These are phyloP conservation scores for Cucurbita ficifolia DNA, from an alignment of 306 rosid species.

Conservation along the genomic window DNA sequence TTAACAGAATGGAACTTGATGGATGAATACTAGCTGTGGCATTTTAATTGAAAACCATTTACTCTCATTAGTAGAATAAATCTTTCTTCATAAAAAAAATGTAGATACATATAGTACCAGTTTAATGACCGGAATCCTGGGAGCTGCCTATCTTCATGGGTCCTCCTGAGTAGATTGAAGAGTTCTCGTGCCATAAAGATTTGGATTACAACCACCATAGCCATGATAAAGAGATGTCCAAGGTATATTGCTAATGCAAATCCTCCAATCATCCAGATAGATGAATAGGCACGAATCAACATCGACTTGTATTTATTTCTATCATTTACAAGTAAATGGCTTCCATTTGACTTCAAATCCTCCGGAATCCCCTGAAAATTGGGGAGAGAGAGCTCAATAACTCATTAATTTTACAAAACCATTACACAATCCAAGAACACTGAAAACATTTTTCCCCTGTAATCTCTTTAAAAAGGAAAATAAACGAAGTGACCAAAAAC, in stretches of 20 bases:
- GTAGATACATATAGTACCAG: conserved; percentile 33
- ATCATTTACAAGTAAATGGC: conserved; percentile 63
- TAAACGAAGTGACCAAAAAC: not conserved
- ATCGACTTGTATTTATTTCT: conserved; percentile 75
- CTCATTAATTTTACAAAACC: not conserved
- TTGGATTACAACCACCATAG: conserved; percentile 92
- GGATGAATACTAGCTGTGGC: conserved; percentile 11
- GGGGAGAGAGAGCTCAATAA: conserved; percentile 4
- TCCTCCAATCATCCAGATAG: conserved; percentile 97
- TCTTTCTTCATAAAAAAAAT: not conserved
- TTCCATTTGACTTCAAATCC: conserved; percentile 50
- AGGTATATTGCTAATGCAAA: conserved; percentile 59
- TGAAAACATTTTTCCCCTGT: not conserved
- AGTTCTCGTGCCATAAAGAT: conserved; percentile 92
- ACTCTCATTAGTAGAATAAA: not conserved
- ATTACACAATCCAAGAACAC: not conserved
- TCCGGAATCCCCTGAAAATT: conserved; percentile 47
- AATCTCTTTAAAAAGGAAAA: not conserved
- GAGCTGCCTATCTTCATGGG: conserved; percentile 76
- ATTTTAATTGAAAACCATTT: not conserved
- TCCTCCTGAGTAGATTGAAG: conserved; percentile 76
- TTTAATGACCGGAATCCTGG: conserved; percentile 95
- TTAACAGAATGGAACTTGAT: not conserved
- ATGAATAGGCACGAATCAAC: conserved; percentile 73
- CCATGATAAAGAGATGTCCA: conserved; percentile 90